These are phyloP conservation scores for Ustilago xerochloae DNA, from an alignment of 1,284 basidiomycete genomes.

Conservation along the genomic window DNA sequence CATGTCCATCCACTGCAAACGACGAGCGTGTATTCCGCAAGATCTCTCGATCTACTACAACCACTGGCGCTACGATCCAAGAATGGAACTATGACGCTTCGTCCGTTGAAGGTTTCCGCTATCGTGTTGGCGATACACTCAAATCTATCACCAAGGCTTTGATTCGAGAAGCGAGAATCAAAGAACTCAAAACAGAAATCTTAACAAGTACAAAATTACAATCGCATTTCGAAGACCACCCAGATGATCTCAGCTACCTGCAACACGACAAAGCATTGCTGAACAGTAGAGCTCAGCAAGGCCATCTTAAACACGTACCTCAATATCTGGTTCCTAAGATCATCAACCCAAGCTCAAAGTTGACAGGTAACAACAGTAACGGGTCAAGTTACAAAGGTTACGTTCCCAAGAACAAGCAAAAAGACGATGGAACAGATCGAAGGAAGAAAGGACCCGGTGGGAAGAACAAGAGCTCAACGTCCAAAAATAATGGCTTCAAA, in stretches of 20 bases:
- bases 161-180: constrained; percentile 89
- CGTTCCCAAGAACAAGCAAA: constrained; percentile 32
- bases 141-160: constrained; percentile 85
- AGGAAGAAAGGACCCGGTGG: constrained; percentile 1
- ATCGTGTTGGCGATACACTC: constrained; percentile 96
- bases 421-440: not conserved
- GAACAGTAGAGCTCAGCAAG: constrained; percentile 80
- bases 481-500: constrained; percentile 1
- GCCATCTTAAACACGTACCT: constrained; percentile 94
- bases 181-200: constrained; percentile 93
- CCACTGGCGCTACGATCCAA: constrained; percentile 75
- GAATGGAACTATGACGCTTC: constrained; percentile 89
- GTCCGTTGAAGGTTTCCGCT: constrained; percentile 86
- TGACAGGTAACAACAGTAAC: not conserved
- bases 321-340: constrained; percentile 90
- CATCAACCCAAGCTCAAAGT: constrained; percentile 66
- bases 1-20: constrained; percentile 74
- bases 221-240: constrained; percentile 98
- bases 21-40: constrained; percentile 81
- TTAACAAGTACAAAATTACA: constrained; percentile 92
- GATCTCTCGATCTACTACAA: constrained; percentile 26
- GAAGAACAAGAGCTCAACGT: constrained; percentile 11
- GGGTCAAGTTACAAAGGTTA: constrained; percentile 34
- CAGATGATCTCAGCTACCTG: constrained; percentile 89
- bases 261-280: constrained; percentile 94